Evolutionary conservation across 148 eudicot genomes (phyloP), one percentile per base, ranked within the genome.

Genomic region (Rhododendron henanense): DNA sequence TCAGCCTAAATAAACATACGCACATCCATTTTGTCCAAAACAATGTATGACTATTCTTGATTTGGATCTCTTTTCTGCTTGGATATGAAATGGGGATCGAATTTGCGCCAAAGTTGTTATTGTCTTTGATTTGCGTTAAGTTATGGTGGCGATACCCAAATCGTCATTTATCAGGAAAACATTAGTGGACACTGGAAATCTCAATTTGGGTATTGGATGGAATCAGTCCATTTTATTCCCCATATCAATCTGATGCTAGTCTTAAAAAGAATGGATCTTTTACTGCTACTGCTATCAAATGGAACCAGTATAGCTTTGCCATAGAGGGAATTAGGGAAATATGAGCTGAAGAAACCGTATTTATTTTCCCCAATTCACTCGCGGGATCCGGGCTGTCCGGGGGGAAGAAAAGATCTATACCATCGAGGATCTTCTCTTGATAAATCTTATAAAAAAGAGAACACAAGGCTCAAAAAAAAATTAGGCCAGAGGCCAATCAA

Each of bases 41-140:
- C 37, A 71, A 31, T 71, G 19, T 71, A 13, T 71, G 76, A 33
- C 18, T 71, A 33, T 31, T 31, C 76, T 71, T 71, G 76, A 71
- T 71, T 16, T 71, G 76, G 15, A 48, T 33, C 31, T 84, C 11
- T 75, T 28, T 79, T 19, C 73, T 25, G 14, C 31, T 77, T 39
- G 1, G 79, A 59, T 84, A 51, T 84, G 71, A 75, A 61, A 53
- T 78, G 25, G 44, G 63, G 86, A 74, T 35, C 75, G 31, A 44
- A 44, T 45, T 45, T 39, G 33, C 8, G 7, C 83, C 82, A 25
- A 48, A 81, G 10, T 55, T 81, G 45, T 15, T 33, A 0, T 51
- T 15, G 28, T 44, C 25, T 23, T 19, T 78, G 28, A 37, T 41
- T 77, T 37, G 44, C 45, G 19, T 41, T 41, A 8, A 44, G 51